phyloP scores from a whole-genome alignment of 331 rosid genomes.

The Saraca asoca region DNA sequence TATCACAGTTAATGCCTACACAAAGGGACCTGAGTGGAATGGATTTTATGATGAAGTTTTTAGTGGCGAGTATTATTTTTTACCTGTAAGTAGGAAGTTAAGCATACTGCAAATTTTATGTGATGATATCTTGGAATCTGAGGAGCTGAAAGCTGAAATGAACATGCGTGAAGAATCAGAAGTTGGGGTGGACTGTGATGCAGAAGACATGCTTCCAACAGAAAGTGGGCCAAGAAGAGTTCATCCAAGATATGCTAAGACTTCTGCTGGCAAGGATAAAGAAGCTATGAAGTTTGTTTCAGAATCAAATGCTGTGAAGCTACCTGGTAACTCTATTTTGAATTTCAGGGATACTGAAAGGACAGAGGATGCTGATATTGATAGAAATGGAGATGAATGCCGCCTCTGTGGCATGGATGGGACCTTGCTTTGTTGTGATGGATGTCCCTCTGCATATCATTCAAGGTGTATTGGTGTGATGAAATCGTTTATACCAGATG shows the following conservation, averaged over 20 bases:
- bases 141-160: slow-evolving; percentile 75
- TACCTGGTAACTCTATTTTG: slow-evolving; percentile 39
- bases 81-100: slow-evolving; percentile 72
- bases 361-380: slow-evolving; percentile 55
- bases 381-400: slow-evolving; percentile 85
- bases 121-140: slow-evolving; percentile 72
- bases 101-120: slow-evolving; percentile 77
- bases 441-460: slow-evolving; percentile 98
- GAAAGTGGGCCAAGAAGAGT: slow-evolving; percentile 71
- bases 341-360: slow-evolving; percentile 45
- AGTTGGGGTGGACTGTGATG: slow-evolving; percentile 69
- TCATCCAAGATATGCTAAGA: slow-evolving; percentile 66
- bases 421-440: slow-evolving; percentile 92
- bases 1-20: slow-evolving; percentile 63
- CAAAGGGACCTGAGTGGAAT: slow-evolving; percentile 65
- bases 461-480: slow-evolving; percentile 91
- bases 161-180: slow-evolving; percentile 78
- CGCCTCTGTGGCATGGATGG: slow-evolving; percentile 99
- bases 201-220: slow-evolving; percentile 52
- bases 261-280: slow-evolving; percentile 66
- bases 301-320: slow-evolving; percentile 40
- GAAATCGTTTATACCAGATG: slow-evolving; percentile 82
- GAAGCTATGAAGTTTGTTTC: slow-evolving; percentile 52
- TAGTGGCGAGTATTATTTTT: slow-evolving; percentile 64
- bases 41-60: slow-evolving; percentile 68